Evolutionary conservation across 129 eudicot genomes (phyloP).

Genomic region (Tagetes patula): DNA sequence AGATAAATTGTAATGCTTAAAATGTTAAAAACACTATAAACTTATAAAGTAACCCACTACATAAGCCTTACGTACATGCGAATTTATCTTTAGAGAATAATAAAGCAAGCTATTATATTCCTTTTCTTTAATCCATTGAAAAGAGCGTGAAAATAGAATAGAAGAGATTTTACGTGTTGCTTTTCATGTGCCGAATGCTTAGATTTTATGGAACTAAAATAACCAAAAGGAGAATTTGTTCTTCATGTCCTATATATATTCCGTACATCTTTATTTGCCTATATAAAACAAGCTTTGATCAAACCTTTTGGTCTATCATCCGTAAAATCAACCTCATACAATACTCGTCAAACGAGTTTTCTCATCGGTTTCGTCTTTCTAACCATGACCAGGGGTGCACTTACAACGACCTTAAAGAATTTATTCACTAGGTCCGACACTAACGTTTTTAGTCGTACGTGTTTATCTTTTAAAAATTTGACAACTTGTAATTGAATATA

Average conservation of each 20-base stretch:
- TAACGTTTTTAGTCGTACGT: not conserved
- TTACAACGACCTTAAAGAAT: conserved; percentile 23
- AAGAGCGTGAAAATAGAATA: conserved; percentile 13
- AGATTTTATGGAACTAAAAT: conserved; percentile 9
- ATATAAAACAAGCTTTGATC: conserved; percentile 13
- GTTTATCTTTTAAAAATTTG: not conserved
- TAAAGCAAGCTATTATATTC: not conserved
- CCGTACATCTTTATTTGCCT: not conserved
- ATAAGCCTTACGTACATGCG: not conserved
- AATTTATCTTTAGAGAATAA: not conserved
- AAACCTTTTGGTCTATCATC: conserved; percentile 8
- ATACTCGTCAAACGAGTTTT: conserved; percentile 16
- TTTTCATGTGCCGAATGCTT: conserved; percentile 33
- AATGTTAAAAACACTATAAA: too few relatives aligned
- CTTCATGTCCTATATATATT: conserved; percentile 7
- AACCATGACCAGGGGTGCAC: conserved; percentile 28
- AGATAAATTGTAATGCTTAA: too few relatives aligned
- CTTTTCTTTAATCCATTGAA: conserved; percentile 18
- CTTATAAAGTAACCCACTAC: too few relatives aligned
- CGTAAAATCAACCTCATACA: conserved; percentile 7
- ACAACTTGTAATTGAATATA: too few relatives aligned
- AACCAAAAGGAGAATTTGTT: conserved; percentile 26
- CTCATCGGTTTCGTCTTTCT: not conserved
- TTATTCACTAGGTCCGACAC: conserved; percentile 11
- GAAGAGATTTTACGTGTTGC: conserved; percentile 9